Base-by-base conservation (phyloP, 2,329 filamentous ascomycete species). In the Byssochlamys sp. region DNA sequence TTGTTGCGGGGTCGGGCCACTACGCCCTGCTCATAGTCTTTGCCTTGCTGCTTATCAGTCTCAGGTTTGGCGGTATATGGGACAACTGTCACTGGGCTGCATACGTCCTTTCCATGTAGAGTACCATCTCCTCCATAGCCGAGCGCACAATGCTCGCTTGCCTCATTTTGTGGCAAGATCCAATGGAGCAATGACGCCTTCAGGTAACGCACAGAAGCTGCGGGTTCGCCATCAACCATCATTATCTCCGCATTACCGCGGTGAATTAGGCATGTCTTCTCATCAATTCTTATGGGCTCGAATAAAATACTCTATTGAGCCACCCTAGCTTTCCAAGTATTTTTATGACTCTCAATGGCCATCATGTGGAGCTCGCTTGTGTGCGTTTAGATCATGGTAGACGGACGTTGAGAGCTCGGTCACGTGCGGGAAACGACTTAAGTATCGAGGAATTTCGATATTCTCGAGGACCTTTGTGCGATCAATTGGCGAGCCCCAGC, bases 1-100 rank as follows among this genome's bases (percentile, higher is more conserved):
- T 54, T 7, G 54, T 61, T 64, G 62, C 60, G 61, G 62, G 59
- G 63, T 65, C 63, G 63, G 63, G 62, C 63, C 60, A 64, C 61
- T 62, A 62, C 51, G 11, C 26, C 31, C 57, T 52, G 26, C 12
- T 52, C 50, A 6, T 24, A 5, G 50, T 2, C 26, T 27, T 19
- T 28, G 26, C 50, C 12, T 51, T 11, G 24, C 12, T 51, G 49
- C 49, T 51, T 51, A 51, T 28, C 49, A 51, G 12, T 26, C 12
- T 24, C 49, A n/a, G 49, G 27, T 51, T 51, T n/a, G 24, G 49
- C 14, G 49, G 27, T 27, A 26, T 26, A 51, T 51, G 27, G 49
- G 24, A 51, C 49, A 51, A 51, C 49, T 28, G 49, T 51, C 49
- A 51, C 25, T 28, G 49, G 49, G 27, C 49, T 28, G 24, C 49